Percentiles rank a stretch among this genome's conserved stretches.
Evolutionary conservation across 2,329 filamentous ascomycete genomes (phyloP).

Genomic region (Sclerotiophoma versabilis): DNA sequence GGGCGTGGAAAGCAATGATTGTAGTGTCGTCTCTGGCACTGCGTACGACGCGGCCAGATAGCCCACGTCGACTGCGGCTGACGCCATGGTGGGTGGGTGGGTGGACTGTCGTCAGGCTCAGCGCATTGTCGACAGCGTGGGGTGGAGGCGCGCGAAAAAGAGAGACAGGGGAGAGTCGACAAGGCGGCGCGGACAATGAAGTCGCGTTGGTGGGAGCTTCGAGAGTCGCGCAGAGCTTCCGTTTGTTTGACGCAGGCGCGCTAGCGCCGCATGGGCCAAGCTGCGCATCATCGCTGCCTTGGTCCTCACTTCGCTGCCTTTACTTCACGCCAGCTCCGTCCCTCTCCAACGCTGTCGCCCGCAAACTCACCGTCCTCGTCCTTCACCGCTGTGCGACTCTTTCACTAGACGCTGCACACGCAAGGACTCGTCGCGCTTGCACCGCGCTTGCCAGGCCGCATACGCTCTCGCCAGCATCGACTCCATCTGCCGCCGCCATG

Average conservation of each 20-base stretch:
- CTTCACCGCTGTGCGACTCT: constrained; percentile 36
- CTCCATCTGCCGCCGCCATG: constrained; percentile 27
- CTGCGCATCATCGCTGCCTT: constrained; percentile 27
- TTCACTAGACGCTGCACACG: constrained; percentile 43
- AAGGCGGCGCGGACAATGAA: constrained; percentile 26
- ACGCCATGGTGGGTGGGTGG: constrained; percentile 60
- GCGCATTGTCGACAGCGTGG: constrained; percentile 31
- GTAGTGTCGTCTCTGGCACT: constrained; percentile 70
- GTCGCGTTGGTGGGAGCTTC: constrained; percentile 17
- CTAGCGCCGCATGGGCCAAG: constrained; percentile 21
- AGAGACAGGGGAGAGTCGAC: constrained; percentile 14
- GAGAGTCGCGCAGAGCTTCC: constrained; percentile 29
- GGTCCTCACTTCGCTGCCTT: constrained; percentile 5
- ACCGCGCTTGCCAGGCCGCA: neutral
- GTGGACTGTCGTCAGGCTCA: constrained; percentile 21
- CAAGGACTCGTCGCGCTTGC: too few relatives aligned
- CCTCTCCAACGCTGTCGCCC: neutral
- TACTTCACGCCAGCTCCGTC: constrained; percentile 6
- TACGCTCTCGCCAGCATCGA: neutral
- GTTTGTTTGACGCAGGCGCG: constrained; percentile 29
- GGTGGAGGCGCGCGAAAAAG: constrained; percentile 14
- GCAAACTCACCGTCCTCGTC: neutral
- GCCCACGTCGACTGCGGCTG: constrained; percentile 69
- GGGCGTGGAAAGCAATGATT: constrained; percentile 68
- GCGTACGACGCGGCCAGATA: constrained; percentile 77